These are phyloP conservation scores for Metschnikowia borealis DNA, from an alignment of 805 yeast genomes.

Conservation along the genomic window DNA sequence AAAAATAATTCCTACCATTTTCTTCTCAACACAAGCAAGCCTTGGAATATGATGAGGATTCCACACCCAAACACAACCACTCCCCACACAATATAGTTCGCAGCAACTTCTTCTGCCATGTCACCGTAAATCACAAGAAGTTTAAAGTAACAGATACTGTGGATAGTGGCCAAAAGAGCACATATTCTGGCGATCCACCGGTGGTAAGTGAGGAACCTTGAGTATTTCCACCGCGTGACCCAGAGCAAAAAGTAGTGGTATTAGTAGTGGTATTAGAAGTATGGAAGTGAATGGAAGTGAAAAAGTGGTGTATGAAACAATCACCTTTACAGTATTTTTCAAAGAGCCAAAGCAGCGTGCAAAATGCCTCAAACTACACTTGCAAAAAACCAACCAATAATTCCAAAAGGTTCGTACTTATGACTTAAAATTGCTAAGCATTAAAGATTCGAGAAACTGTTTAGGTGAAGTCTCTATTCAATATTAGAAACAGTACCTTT, in stretches of 20 bases:
- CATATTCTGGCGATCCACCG: conserved; percentile 16
- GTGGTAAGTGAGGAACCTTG: conserved; percentile 14
- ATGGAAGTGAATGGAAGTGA: too few species aligned
- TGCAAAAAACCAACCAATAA: too few species aligned
- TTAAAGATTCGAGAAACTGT: too few species aligned
- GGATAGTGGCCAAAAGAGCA: conserved; percentile 14
- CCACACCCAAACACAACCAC: conserved; percentile 11
- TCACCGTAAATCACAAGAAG: conserved; percentile 3
- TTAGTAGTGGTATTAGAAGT: too few species aligned
- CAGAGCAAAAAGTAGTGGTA: conserved; percentile 17
- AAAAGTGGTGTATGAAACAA: too few species aligned
- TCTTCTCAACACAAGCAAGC: conserved; percentile 19
- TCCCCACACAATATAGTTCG: conserved; percentile 14
- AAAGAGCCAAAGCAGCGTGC: too few species aligned
- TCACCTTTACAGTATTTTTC: too few species aligned
- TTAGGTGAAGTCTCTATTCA: too few species aligned
- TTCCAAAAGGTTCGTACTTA: too few species aligned
- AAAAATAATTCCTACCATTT: conserved; percentile 22
- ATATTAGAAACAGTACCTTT: too few species aligned
- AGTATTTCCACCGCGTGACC: conserved; percentile 16
- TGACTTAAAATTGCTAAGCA: too few species aligned
- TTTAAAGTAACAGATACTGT: conserved; percentile 10
- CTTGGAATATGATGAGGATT: conserved; percentile 13
- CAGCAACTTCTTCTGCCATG: conserved; percentile 5
- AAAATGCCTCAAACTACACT: too few species aligned